Evolutionary conservation across 1,139 yeast species (phyloP).

Genomic region (Candida sp.): DNA sequence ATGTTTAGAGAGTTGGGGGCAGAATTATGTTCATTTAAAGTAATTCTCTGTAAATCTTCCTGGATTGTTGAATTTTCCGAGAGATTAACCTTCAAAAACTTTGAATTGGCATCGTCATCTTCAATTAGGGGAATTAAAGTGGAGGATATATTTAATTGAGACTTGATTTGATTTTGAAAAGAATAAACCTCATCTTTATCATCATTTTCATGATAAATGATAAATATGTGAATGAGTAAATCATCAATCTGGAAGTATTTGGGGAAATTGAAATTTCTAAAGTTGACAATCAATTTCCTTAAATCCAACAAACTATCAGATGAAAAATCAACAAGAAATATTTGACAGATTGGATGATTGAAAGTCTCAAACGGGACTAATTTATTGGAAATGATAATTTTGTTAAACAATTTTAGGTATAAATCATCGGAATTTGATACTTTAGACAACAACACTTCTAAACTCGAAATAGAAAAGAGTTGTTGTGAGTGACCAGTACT

Average conservation of each 20-base stretch:
- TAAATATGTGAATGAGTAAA: constrained; percentile 45
- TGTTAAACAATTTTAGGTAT: constrained; percentile 59
- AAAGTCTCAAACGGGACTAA: constrained; percentile 84
- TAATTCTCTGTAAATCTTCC: constrained; percentile 45
- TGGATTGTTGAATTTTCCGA: constrained; percentile 50
- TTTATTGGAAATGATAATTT: constrained; percentile 57
- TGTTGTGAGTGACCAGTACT: constrained; percentile 16
- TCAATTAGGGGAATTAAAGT: constrained; percentile 25
- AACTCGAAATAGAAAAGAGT: constrained; percentile 38
- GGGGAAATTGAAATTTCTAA: constrained; percentile 48
- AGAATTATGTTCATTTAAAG: constrained; percentile 19
- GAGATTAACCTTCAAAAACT: constrained; percentile 13
- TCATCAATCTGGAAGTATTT: constrained; percentile 58
- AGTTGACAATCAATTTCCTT: constrained; percentile 33
- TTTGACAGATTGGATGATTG: constrained; percentile 82
- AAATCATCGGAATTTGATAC: constrained; percentile 21
- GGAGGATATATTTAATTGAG: constrained; percentile 22
- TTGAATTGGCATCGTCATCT: constrained; percentile 6
- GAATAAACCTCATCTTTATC: constrained; percentile 21
- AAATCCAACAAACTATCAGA: constrained; percentile 49
- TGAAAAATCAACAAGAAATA: constrained; percentile 57
- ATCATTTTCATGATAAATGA: constrained; percentile 29
- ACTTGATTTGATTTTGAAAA: constrained; percentile 29
- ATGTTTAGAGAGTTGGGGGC: constrained; percentile 15
- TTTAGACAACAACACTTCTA: constrained; percentile 30